Base-by-base conservation (phyloP, 495 filamentous ascomycete species). In the Pseudoneurospora amorphoporcata region DNA sequence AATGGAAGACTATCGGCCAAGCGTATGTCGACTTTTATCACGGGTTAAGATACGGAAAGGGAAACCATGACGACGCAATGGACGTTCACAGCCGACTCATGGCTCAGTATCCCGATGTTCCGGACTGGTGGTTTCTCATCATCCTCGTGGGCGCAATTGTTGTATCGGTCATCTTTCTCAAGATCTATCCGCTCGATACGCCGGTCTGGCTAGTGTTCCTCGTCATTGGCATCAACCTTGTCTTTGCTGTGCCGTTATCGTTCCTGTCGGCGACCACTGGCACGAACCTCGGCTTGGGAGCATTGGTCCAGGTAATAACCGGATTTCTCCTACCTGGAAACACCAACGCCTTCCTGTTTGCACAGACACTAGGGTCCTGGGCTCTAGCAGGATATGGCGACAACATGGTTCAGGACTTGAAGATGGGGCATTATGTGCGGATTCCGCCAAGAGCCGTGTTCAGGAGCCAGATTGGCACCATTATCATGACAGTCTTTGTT, bases 41-140 rank as follows among this genome's bases (percentile, higher is more conserved):
- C 40, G 78, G 89, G 19, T 83, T 83, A 78, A 76, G 78, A 19
- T 82, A 86, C 16, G 81, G 85, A 58, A 84, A 84, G 71, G 76
- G 77, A 6, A 79, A 86, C 37, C 84, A 84, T 40, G 81, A 82
- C 2, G 86, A 87, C 29, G 83, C 86, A 6, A 86, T 87, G 71
- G 89, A 91, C 74, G 81, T 91, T 14, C 89, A 91, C 74, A 83
- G 78, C 70, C 84, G 86, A 8, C 82, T 90, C 23, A 90, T 91
- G 89, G 40, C 79, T 0, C 84, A 83, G 3, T 91, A 88, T 78
- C 82, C 84, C 72, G 80, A 85, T 8, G 88, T 87, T 3, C 89
- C 89, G 0, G 78, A 88, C 32, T 90, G 88, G 88, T 91, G 89
- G 89, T 90, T 89, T 72, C 81, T 75, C 0, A 71, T 76, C 2